These are phyloP conservation scores for Xylariaceae sp. DNA, from an alignment of 2,329 filamentous ascomycete species.

Conservation along the genomic window DNA sequence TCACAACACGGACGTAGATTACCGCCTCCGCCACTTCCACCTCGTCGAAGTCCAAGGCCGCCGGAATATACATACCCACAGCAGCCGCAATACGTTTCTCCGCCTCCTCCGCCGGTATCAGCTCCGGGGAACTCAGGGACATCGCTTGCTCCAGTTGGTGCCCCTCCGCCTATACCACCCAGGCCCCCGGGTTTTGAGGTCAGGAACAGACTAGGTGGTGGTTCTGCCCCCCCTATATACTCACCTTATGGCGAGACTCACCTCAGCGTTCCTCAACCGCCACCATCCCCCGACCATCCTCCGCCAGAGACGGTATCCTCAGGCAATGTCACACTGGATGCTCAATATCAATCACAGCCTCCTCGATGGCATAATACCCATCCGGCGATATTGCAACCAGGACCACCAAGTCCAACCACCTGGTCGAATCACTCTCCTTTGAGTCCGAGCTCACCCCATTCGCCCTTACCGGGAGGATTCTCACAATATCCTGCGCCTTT, in stretches of 20 bases:
- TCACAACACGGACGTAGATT: slow-evolving; percentile 8
- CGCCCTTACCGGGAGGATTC: slow-evolving; percentile 1
- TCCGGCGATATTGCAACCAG: neutral
- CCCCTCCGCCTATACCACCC: slow-evolving; percentile 18
- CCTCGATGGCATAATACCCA: neutral
- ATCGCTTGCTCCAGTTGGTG: neutral
- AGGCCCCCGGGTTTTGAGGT: slow-evolving; percentile 16
- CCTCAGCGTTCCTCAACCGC: slow-evolving; percentile 13
- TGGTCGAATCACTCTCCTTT: slow-evolving; percentile 12
- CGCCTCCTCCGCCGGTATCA: slow-evolving; percentile 12
- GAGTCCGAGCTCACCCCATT: neutral
- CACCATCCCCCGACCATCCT: slow-evolving; percentile 17
- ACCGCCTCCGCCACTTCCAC: slow-evolving; percentile 18
- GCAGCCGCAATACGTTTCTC: slow-evolving; percentile 7
- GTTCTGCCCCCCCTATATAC: neutral
- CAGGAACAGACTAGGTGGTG: neutral
- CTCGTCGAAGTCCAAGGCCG: slow-evolving; percentile 18
- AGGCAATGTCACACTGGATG: neutral
- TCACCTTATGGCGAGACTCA: slow-evolving; percentile 5
- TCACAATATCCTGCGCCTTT: slow-evolving; percentile 1
- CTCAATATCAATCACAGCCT: neutral
- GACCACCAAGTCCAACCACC: slow-evolving; percentile 1
- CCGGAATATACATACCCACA: slow-evolving; percentile 2
- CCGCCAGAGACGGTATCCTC: slow-evolving; percentile 3
- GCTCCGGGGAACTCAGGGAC: slow-evolving; percentile 9